phyloP scores from a whole-genome alignment of 202 grass and related monocot species.

The Carex arenaria region DNA sequence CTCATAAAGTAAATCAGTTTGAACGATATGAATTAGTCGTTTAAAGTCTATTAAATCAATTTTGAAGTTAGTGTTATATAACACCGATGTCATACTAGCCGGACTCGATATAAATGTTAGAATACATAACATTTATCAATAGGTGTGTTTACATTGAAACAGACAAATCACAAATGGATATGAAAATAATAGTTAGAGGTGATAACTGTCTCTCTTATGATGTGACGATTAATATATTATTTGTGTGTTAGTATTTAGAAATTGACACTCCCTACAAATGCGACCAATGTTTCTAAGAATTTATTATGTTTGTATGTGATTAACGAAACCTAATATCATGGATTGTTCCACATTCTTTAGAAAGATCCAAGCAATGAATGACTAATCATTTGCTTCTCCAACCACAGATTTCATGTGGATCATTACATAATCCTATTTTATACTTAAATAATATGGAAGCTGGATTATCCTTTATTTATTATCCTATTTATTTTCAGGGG shows the following conservation, averaged over 20 bases:
- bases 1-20: too few species aligned
- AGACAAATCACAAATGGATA: too few species aligned
- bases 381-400: slow-evolving; percentile 12
- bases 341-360: neutral
- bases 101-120: too few species aligned
- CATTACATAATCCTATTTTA: neutral
- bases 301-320: slow-evolving; percentile 15
- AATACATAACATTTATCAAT: too few species aligned
- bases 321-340: slow-evolving; percentile 4
- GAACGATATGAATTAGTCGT: too few species aligned
- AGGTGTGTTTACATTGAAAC: too few species aligned
- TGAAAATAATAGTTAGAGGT: too few species aligned
- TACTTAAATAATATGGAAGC: neutral
- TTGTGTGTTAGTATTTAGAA: neutral
- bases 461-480: neutral
- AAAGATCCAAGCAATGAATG: slow-evolving; percentile 12
- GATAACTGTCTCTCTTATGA: neutral
- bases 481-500: neutral
- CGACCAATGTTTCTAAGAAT: neutral
- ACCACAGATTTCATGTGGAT: neutral
- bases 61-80: too few species aligned
- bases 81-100: too few species aligned
- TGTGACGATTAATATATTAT: neutral
- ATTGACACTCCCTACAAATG: slow-evolving; percentile 11
- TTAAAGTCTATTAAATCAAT: too few species aligned